Base-by-base conservation (phyloP, 345 rosid genomes). In the Iberis pinnata region DNA sequence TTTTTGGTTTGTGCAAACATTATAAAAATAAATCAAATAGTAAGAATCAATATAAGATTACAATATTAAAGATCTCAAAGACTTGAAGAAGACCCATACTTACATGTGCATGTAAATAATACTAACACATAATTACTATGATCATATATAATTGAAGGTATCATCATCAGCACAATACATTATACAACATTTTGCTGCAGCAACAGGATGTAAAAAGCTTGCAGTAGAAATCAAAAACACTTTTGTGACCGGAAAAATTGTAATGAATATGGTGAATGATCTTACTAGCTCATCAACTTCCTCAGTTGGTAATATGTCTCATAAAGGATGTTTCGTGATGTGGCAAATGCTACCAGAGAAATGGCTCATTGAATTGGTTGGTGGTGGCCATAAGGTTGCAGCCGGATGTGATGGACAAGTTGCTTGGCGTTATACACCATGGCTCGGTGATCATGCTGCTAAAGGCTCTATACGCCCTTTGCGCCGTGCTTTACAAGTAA, bases 331-430 rank as follows among this genome's bases (percentile, higher is more conserved):
- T 60, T 92, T 92, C 16, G 98, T 92, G 7, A 88, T 88, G 86
- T 92, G 98, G 98, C 96, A 88, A 78, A 88, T 92, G 98, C 39
- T 75, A 46, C 98, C 98, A 5, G 71, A 88, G 53, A 88, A 77
- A 63, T 92, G 96, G 98, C 80, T 88, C 12, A 74, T 92, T 27
- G 96, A 92, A 70, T 79, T 92, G 1, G 96, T 83, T 11, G 73
- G 81, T 16, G 83, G 73, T 2, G 93, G 88, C 6, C 84, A 81
- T 35, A 88, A 88, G 77, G 80, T 88, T 42, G 64, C 82, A 18
- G 96, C 98, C 12, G 95, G 96, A 13, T 78, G 98, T 53, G 81
- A 92, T 54, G 96, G 96, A 65, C 70, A 62, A 49, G 65, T 81
- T 22, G 89, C 88, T 56, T 92, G 98, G 98, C 92, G 96, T 10